Percentiles rank a stretch among this genome's conserved stretches.
Evolutionary conservation across 257 asterid species (phyloP).

Genomic region (Nicotiana tabacum): DNA sequence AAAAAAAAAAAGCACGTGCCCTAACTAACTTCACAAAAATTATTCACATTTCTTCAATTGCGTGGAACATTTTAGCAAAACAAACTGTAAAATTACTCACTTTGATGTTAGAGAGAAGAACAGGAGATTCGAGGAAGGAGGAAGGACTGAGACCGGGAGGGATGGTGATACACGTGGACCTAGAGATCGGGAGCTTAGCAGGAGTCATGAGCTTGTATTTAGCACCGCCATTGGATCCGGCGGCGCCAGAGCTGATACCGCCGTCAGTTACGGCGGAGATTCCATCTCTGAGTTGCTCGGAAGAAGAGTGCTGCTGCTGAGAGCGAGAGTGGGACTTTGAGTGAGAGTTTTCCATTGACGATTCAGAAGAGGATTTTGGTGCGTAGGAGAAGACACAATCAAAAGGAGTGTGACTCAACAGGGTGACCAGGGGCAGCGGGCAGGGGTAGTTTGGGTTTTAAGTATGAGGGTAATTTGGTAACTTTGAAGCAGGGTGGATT

Average conservation of each 20-base stretch:
- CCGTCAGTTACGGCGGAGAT: neutral
- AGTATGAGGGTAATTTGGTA: neutral
- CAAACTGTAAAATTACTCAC: conserved; percentile 23
- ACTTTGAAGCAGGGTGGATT: neutral
- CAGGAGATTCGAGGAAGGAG: conserved; percentile 91
- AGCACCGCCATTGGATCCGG: conserved; percentile 32
- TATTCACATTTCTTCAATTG: neutral
- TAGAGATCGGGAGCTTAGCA: conserved; percentile 96
- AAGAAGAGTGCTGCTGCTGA: neutral
- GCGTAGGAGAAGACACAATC: conserved; percentile 12
- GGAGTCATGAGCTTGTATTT: conserved; percentile 91
- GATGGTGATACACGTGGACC: conserved; percentile 76
- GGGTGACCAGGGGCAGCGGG: neutral
- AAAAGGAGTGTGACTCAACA: conserved; percentile 5
- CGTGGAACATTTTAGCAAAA: neutral
- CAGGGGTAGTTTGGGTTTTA: neutral
- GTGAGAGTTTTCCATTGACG: conserved; percentile 20
- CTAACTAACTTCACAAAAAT: neutral
- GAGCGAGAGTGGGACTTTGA: conserved; percentile 12
- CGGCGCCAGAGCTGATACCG: neutral
- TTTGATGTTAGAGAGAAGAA: conserved; percentile 90
- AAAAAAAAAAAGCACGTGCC: neutral
- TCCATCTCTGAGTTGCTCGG: conserved; percentile 10
- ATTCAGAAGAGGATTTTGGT: neutral
- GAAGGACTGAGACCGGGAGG: conserved; percentile 98